Evolutionary conservation across 2,329 filamentous ascomycete genomes (phyloP).

Genomic region (Alternaria incomplexa): DNA sequence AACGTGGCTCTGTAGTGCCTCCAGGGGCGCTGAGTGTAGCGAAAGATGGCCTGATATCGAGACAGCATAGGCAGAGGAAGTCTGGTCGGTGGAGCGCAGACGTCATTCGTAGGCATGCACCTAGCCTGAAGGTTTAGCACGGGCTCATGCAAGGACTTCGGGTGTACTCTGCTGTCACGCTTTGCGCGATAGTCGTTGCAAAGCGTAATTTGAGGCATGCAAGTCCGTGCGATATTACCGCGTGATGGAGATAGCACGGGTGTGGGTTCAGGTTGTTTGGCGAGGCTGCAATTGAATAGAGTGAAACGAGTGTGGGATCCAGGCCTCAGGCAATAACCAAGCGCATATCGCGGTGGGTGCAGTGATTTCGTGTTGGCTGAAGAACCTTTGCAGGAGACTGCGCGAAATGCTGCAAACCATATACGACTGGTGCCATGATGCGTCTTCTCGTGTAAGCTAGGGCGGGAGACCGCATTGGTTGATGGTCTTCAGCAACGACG

Average conservation of each 20-base stretch:
- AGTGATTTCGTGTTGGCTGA: background rate
- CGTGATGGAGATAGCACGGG: background rate
- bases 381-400: background rate
- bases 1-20: constrained; percentile 3
- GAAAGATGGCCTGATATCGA: background rate
- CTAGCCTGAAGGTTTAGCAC: background rate
- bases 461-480: constrained; percentile 4
- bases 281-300: background rate
- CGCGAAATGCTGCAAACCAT: background rate
- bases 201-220: background rate
- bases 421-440: background rate
- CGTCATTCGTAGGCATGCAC: background rate
- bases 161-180: background rate
- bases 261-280: background rate
- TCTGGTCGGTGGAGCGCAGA: background rate
- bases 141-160: background rate
- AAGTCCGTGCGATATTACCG: background rate
- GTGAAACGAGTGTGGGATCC: constrained; percentile 9
- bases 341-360: background rate
- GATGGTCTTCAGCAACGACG: background rate
- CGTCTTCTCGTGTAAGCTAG: background rate
- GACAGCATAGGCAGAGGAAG: background rate
- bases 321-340: background rate
- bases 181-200: background rate
- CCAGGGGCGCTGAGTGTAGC: background rate